Percentiles rank a stretch among this genome's conserved stretches.
These are phyloP conservation scores for Cytospora chrysosperma DNA, from an alignment of 2,329 filamentous ascomycete species.

Conservation along the genomic window DNA sequence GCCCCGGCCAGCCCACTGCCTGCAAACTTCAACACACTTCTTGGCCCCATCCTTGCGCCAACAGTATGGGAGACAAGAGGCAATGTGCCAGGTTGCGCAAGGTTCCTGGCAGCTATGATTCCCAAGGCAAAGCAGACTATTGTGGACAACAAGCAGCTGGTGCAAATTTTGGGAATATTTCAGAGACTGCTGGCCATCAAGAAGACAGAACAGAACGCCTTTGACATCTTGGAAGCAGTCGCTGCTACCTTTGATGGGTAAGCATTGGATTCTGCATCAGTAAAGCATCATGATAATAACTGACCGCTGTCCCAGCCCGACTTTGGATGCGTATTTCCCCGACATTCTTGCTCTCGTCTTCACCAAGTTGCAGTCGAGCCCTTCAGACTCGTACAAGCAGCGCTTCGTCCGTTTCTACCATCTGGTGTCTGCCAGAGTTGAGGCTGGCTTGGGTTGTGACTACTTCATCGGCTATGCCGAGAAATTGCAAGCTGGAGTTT, in stretches of 20 bases:
- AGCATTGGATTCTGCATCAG: constrained; percentile 35
- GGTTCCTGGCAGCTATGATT: constrained; percentile 81
- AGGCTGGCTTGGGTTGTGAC: constrained; percentile 84
- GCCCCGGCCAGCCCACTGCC: constrained; percentile 78
- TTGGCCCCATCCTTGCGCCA: constrained; percentile 77
- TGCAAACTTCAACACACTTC: constrained; percentile 74
- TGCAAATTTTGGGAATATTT: constrained; percentile 91
- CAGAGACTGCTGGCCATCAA: constrained; percentile 82
- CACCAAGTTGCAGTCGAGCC: constrained; percentile 66
- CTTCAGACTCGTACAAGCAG: constrained; percentile 76
- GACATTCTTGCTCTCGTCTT: constrained; percentile 81
- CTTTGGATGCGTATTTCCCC: constrained; percentile 73
- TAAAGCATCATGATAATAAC: background rate
- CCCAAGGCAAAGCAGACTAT: constrained; percentile 73
- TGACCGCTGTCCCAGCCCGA: constrained; percentile 42
- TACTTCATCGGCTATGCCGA: constrained; percentile 89
- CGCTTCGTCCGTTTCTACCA: constrained; percentile 95
- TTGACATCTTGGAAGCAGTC: constrained; percentile 85
- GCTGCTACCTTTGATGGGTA: constrained; percentile 71
- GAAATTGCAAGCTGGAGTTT: constrained; percentile 74
- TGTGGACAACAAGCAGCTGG: constrained; percentile 74
- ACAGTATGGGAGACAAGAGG: constrained; percentile 87
- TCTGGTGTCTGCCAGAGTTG: constrained; percentile 74
- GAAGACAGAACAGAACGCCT: constrained; percentile 80
- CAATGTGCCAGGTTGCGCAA: constrained; percentile 87